Evolutionary conservation across 306 rosid genomes (phyloP).

Genomic region (Pyrus pyrifolia): DNA sequence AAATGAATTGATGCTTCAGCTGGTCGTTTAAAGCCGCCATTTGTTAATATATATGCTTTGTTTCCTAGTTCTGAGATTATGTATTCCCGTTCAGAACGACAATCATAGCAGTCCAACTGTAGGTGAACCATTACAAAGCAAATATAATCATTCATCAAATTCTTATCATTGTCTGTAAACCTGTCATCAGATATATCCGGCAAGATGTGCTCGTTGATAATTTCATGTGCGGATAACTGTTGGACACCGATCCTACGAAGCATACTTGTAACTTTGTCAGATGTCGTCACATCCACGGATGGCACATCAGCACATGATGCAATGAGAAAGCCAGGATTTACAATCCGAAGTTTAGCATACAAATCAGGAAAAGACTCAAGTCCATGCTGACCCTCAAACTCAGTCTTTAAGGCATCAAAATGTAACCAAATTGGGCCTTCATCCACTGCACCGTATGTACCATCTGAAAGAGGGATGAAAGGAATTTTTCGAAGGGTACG

Average conservation of each 20-base stretch:
- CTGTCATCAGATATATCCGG: slow-evolving; percentile 53
- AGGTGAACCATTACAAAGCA: slow-evolving; percentile 84
- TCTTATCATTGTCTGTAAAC: slow-evolving; percentile 24
- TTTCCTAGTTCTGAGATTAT: slow-evolving; percentile 56
- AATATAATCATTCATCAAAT: slow-evolving; percentile 72
- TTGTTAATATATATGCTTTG: slow-evolving; percentile 58
- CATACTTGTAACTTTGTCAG: slow-evolving; percentile 47
- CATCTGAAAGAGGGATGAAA: slow-evolving; percentile 87
- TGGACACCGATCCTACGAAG: slow-evolving; percentile 77
- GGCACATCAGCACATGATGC: slow-evolving; percentile 40
- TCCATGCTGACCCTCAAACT: slow-evolving; percentile 44
- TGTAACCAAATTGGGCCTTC: slow-evolving; percentile 88
- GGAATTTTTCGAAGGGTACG: slow-evolving; percentile 43
- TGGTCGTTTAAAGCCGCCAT: slow-evolving; percentile 63
- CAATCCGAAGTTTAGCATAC: slow-evolving; percentile 63
- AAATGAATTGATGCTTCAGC: slow-evolving; percentile 73
- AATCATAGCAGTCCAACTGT: slow-evolving; percentile 57
- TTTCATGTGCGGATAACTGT: slow-evolving; percentile 80
- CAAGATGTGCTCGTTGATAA: slow-evolving; percentile 73
- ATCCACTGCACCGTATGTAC: slow-evolving; percentile 60
- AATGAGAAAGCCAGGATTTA: slow-evolving; percentile 60
- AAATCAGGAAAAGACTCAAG: slow-evolving; percentile 66
- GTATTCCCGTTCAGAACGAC: slow-evolving; percentile 47
- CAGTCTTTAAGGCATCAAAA: slow-evolving; percentile 37
- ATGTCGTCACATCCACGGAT: slow-evolving; percentile 22